Evolutionary conservation across 345 rosid species (phyloP).

Genomic region (Rubroshorea leprosula): DNA sequence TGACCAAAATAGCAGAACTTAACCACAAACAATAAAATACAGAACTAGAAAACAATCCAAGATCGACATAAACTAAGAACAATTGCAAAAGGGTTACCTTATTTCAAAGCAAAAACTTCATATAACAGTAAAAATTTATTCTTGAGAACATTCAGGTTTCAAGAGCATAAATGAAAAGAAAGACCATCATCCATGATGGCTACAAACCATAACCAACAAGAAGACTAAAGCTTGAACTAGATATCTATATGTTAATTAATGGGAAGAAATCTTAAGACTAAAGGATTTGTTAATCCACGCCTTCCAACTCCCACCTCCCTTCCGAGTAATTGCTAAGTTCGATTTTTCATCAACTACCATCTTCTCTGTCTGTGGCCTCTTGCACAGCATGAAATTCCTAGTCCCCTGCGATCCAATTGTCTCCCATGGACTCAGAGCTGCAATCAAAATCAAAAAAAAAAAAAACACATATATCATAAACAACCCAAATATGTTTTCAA

Average conservation of each 20-base stretch:
- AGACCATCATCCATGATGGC: not conserved
- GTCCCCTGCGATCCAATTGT: slow-evolving; percentile 73
- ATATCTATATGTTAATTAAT: slow-evolving; percentile 21
- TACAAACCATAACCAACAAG: not conserved
- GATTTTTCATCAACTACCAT: slow-evolving; percentile 26
- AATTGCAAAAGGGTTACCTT: not conserved
- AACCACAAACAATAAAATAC: too few species aligned
- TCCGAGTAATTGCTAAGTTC: slow-evolving; percentile 33
- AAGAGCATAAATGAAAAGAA: not conserved
- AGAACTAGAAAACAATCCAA: too few species aligned
- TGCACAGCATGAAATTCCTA: slow-evolving; percentile 85
- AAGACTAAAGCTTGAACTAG: not conserved
- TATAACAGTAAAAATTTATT: too few species aligned
- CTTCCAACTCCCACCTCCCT: slow-evolving; percentile 72
- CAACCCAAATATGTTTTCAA: not conserved
- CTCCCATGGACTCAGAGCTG: slow-evolving; percentile 74
- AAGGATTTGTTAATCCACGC: slow-evolving; percentile 91
- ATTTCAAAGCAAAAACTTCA: not conserved
- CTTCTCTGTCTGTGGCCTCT: slow-evolving; percentile 60
- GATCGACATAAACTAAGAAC: too few species aligned
- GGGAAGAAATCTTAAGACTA: slow-evolving; percentile 63
- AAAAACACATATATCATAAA: slow-evolving; percentile 9
- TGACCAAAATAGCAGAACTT: too few species aligned
- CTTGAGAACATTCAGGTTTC: not conserved
- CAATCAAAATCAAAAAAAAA: slow-evolving; percentile 17